Evolutionary conservation across 441 rosid species (phyloP).

Genomic region (Theobroma grandiflorum): DNA sequence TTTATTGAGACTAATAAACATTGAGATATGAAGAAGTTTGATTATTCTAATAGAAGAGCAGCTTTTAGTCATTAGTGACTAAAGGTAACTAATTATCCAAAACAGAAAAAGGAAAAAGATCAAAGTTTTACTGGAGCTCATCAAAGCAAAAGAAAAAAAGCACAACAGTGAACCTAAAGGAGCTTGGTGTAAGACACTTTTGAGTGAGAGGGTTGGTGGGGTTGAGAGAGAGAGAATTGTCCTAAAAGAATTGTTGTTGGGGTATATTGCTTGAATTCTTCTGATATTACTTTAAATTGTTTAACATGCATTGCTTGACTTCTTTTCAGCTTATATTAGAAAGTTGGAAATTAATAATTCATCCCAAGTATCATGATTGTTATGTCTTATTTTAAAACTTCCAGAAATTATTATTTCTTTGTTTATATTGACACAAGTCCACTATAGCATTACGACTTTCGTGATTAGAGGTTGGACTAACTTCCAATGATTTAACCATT

Average conservation of each 20-base stretch:
- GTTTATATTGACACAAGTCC: neutral
- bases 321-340: neutral
- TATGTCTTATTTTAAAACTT: neutral
- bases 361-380: neutral
- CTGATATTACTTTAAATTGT: neutral
- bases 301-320: slow-evolving; percentile 9
- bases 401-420: neutral
- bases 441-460: neutral
- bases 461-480: slow-evolving; percentile 21
- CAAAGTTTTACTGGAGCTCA: slow-evolving; percentile 29
- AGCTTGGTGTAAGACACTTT: slow-evolving; percentile 6
- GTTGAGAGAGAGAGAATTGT: neutral
- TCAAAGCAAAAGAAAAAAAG: slow-evolving; percentile 32
- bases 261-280: slow-evolving; percentile 16
- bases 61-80: slow-evolving; percentile 17
- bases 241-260: slow-evolving; percentile 13
- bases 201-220: slow-evolving; percentile 19
- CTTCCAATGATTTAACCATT: slow-evolving; percentile 2
- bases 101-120: slow-evolving; percentile 1
- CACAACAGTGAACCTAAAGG: slow-evolving; percentile 27
- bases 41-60: slow-evolving; percentile 3
- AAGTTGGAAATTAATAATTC: neutral
- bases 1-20: slow-evolving; percentile 7
- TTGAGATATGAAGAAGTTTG: slow-evolving; percentile 19
- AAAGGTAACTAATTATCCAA: slow-evolving; percentile 24